These are phyloP conservation scores for Thamnidium elegans DNA, from an alignment of 192 early-diverging fungal genomes.

Conservation along the genomic window DNA sequence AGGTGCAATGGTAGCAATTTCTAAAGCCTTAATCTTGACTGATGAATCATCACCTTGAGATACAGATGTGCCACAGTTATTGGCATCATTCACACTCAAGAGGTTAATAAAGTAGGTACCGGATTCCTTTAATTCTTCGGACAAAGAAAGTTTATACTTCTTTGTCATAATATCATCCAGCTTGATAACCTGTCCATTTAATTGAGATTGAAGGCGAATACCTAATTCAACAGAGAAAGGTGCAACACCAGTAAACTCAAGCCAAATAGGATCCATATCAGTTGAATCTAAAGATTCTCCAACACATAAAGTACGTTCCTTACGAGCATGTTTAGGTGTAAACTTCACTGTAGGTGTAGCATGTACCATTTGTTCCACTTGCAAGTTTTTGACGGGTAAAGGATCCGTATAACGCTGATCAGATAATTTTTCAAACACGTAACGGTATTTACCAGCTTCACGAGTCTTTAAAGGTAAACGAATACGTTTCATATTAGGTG, in stretches of 20 bases:
- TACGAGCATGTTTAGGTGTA: not conserved
- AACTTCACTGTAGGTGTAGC: conserved; percentile 34
- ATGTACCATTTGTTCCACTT: conserved; percentile 37
- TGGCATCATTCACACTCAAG: conserved; percentile 32
- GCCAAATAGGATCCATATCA: conserved; percentile 21
- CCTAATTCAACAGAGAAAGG: conserved; percentile 36
- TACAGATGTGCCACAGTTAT: conserved; percentile 28
- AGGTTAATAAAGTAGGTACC: conserved; percentile 38
- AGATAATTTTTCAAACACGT: conserved; percentile 36
- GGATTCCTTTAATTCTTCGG: conserved; percentile 20
- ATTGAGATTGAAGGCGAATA: conserved; percentile 25
- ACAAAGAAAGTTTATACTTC: conserved; percentile 23
- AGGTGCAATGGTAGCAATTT: conserved; percentile 34
- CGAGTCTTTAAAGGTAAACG: conserved; percentile 35
- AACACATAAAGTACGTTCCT: conserved; percentile 34
- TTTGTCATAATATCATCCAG: conserved; percentile 29
- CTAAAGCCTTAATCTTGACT: conserved; percentile 23
- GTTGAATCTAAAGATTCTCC: conserved; percentile 26
- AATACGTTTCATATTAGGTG: conserved; percentile 25
- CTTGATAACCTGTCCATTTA: conserved; percentile 12
- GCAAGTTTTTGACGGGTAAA: conserved; percentile 12
- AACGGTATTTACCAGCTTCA: conserved; percentile 30
- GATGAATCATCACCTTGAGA: conserved; percentile 12
- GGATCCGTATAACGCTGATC: conserved; percentile 39
- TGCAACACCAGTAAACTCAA: conserved; percentile 33